Conservation (phyloP, 139 green algal genomes). For the Astrephomene gubernaculifera region DNA sequence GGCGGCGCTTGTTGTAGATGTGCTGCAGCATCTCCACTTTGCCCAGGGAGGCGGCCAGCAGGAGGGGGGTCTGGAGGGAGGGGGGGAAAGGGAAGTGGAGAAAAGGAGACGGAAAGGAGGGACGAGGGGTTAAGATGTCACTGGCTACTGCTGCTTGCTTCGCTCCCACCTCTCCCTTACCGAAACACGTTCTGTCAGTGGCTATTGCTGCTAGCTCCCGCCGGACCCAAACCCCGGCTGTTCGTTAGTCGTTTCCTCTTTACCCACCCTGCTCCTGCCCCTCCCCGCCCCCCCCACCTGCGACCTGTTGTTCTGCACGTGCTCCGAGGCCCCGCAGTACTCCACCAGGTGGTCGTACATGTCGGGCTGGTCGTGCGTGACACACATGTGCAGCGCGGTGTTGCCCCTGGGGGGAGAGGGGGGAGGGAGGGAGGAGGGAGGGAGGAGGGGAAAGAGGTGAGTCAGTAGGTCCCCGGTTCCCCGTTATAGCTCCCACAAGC, state of each 20-base stretch:
- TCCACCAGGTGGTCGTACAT: slow-evolving; percentile 75
- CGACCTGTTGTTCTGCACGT: slow-evolving; percentile 53
- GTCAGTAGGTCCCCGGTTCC: too few relatives aligned
- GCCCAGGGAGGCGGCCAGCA: slow-evolving; percentile 65
- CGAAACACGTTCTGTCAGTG: too few relatives aligned
- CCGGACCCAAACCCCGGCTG: too few relatives aligned
- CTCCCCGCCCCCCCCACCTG: slow-evolving; percentile 2
- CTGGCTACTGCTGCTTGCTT: too few relatives aligned
- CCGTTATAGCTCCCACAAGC: too few relatives aligned
- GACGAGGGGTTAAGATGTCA: not conserved
- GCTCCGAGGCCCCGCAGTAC: slow-evolving; percentile 57
- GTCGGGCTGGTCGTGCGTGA: slow-evolving; percentile 62
- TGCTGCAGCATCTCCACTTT: slow-evolving; percentile 67
- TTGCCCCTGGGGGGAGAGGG: slow-evolving; percentile 46
- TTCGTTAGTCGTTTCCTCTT: too few relatives aligned
- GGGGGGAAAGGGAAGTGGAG: not conserved
- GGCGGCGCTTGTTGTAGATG: slow-evolving; percentile 68
- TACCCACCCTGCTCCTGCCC: not conserved
- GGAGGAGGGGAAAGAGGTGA: too few relatives aligned
- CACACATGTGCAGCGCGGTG: slow-evolving; percentile 66
- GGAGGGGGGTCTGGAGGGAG: slow-evolving; percentile 57
- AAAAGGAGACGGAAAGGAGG: not conserved
- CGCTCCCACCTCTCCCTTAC: too few relatives aligned
- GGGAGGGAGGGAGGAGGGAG: not conserved
- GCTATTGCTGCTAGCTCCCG: too few relatives aligned